Conservation (phyloP, 176 grass and related monocot species). For the Zizania latifolia region DNA sequence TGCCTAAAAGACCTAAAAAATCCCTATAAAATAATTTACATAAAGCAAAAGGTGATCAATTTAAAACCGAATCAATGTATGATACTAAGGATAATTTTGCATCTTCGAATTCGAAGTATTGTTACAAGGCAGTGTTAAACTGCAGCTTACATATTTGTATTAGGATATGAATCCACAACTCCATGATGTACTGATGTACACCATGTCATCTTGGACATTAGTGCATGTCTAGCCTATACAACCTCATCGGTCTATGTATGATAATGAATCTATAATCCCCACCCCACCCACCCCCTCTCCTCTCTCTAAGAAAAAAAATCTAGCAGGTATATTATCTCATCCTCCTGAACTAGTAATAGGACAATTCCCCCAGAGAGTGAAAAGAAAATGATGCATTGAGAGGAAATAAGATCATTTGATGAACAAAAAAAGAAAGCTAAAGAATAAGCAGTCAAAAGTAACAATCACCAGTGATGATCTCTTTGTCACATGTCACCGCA, state of each 20-base stretch:
- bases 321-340: neutral
- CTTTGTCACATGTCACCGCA: slow-evolving; percentile 78
- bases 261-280: neutral
- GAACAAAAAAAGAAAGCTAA: slow-evolving; percentile 12
- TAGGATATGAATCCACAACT: neutral
- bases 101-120: slow-evolving; percentile 15
- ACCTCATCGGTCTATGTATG: neutral
- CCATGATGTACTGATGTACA: neutral
- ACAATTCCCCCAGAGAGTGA: neutral
- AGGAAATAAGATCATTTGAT: neutral
- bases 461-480: slow-evolving; percentile 83
- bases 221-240: neutral
- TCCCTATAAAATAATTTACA: neutral
- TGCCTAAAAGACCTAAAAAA: neutral
- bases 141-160: neutral
- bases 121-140: neutral
- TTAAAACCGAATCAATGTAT: slow-evolving; percentile 3
- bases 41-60: slow-evolving; percentile 1
- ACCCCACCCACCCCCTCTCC: neutral
- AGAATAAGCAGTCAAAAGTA: slow-evolving; percentile 23
- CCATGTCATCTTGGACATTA: neutral
- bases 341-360: neutral
- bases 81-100: slow-evolving; percentile 1
- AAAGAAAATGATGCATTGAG: neutral
- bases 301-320: neutral